Evolutionary conservation across 768 basidiomycete genomes (phyloP).

Genomic region (Mycena chlorophos): DNA sequence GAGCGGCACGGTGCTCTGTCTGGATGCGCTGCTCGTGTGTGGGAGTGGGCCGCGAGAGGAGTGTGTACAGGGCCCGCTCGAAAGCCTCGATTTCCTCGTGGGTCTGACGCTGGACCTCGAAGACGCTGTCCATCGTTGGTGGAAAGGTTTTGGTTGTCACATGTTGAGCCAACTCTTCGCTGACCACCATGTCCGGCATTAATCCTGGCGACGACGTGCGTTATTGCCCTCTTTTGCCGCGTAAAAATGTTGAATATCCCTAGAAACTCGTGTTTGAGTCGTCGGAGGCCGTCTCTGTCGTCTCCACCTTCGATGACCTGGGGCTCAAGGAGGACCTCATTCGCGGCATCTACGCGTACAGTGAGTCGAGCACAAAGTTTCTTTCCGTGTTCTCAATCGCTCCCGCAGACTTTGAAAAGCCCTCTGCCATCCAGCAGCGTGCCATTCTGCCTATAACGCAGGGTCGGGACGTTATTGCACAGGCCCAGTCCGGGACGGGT

Average conservation of each 20-base stretch:
- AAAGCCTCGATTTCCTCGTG: conserved; percentile 96
- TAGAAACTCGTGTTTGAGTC: conserved; percentile 96
- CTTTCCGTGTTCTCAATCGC: neutral
- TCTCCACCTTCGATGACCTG: conserved; percentile 89
- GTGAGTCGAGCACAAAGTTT: no score
- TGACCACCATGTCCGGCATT: conserved; percentile 71
- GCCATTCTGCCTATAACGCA: conserved; percentile 94
- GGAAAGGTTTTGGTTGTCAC: conserved; percentile 59
- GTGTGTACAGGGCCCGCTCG: conserved; percentile 80
- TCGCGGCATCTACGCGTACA: conserved; percentile 97
- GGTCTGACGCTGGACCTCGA: conserved; percentile 92
- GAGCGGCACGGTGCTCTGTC: conserved; percentile 86
- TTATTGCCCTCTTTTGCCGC: conserved; percentile 22
- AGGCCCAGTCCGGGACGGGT: conserved; percentile 97
- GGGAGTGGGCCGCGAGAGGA: conserved; percentile 68
- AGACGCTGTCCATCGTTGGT: conserved; percentile 79
- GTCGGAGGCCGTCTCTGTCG: conserved; percentile 85
- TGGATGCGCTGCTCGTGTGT: conserved; percentile 67
- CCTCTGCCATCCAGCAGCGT: conserved; percentile 96
- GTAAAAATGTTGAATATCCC: conserved; percentile 7
- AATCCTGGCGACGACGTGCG: conserved; percentile 83
- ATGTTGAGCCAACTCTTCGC: conserved; percentile 36
- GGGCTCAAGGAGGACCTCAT: conserved; percentile 92
- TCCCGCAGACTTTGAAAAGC: conserved; percentile 85
- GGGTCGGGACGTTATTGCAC: conserved; percentile 96